Evolutionary conservation across 257 asterid species (phyloP), one percentile per base, ranked within the genome.

Genomic region (Solanum ossicruentum): DNA sequence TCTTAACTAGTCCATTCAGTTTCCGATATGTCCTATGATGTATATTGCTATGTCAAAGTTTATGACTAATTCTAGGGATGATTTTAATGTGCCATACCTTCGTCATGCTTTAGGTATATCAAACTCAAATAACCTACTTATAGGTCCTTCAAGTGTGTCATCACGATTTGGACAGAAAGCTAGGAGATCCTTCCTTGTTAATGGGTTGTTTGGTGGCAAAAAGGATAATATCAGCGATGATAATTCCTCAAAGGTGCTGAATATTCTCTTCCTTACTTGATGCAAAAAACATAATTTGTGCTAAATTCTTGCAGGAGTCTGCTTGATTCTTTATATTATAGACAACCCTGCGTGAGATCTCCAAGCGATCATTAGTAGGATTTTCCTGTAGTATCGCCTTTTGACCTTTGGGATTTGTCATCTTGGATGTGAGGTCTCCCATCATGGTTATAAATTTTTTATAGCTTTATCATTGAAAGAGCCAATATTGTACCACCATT

Each of bases 141-240:
- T 66, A 49, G 78, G 52, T 28, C 58, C 80, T 51, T 71, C 51
- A 66, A 60, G 73, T 32, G 20, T 66, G 55, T 66, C 67, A 18
- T 83, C 32, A 69, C 52, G 65, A 83, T 49, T 23, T 66, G 39
- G 66, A 0, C 85, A 83, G 80, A 83, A 66, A 71, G 36, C 66
- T 66, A 83, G 85, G 85, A 83, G 85, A 83, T 66, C 85, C 17
- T 26, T 92, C 45, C 88, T 79, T 41, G 91, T 95, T 85, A 85
- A 87, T 69, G 94, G 93, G 41, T 90, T 95, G 86, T 95, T 95
- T 91, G 98, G 98, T 28, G 93, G 96, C 56, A 93, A 92, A 86
- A 94, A 93, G 90, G 94, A 92, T 71, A 85, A 88, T 47, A 95
- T 92, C 85, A 28, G 20, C 1, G 77, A 63, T 83, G 95, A 93